Evolutionary conservation across 495 filamentous ascomycete species (phyloP).

Genomic region (Chaetomium fimeti): DNA sequence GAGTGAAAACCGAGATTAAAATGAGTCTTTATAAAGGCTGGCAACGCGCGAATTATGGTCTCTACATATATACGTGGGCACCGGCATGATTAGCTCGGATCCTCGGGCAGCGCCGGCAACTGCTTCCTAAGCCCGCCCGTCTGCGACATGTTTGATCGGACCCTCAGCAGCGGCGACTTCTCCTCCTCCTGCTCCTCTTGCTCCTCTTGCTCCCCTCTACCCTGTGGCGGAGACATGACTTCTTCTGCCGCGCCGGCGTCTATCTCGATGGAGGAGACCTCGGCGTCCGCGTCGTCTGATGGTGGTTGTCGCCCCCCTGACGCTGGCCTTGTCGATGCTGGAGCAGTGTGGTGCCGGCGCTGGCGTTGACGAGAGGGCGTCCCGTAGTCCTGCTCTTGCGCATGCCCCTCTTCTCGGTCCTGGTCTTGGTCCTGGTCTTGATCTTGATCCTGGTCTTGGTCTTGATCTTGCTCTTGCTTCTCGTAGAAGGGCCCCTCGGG

Average conservation of each 20-base stretch:
- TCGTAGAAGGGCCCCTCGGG: conserved; percentile 21
- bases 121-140: conserved; percentile 42
- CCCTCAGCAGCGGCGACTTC: conserved; percentile 9
- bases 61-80: background rate
- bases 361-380: background rate
- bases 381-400: background rate
- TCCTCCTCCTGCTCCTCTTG: conserved; percentile 6
- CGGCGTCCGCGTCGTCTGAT: background rate
- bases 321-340: conserved; percentile 3
- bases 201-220: background rate
- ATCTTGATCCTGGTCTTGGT: background rate
- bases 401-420: background rate
- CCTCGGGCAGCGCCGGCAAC: conserved; percentile 52
- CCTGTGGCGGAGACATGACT: background rate
- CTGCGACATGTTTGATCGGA: conserved; percentile 19
- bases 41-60: background rate
- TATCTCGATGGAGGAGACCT: background rate
- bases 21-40: background rate
- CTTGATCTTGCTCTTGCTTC: conserved; percentile 1
- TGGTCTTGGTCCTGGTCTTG: background rate
- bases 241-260: background rate
- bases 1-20: too few relatives aligned
- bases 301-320: background rate
- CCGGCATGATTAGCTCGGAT: conserved; percentile 31
- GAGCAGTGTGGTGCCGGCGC: background rate